These are phyloP conservation scores for Apiosordaria backusii DNA, from an alignment of 495 filamentous ascomycete species.

Conservation along the genomic window DNA sequence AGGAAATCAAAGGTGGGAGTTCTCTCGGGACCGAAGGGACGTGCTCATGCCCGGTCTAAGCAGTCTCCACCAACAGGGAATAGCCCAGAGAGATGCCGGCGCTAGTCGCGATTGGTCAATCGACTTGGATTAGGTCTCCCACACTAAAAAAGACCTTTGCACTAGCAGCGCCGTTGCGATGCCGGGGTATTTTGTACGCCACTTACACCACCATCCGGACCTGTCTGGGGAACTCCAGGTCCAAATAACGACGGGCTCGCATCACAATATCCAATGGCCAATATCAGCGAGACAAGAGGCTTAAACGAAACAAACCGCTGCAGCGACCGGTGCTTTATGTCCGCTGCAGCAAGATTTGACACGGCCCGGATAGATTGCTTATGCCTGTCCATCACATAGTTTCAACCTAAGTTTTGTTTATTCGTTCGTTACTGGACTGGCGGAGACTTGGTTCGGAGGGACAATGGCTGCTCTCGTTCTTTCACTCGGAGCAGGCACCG, in stretches of 20 bases:
- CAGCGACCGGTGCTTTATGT: constrained; percentile 11
- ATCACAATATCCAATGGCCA: background rate
- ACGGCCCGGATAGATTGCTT: constrained; percentile 30
- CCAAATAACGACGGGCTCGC: constrained; percentile 11
- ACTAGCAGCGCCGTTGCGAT: background rate
- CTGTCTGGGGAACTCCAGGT: constrained; percentile 29
- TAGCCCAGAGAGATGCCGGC: background rate
- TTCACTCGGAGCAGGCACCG: background rate
- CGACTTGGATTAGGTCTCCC: background rate
- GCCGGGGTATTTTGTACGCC: constrained; percentile 13
- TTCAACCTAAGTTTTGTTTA: background rate
- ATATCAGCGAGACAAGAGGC: constrained; percentile 8
- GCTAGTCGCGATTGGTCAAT: constrained; percentile 3
- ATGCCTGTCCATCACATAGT: background rate
- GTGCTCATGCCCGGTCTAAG: constrained; percentile 1
- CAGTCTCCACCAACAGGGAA: background rate
- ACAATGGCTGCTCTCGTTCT: background rate
- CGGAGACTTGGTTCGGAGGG: background rate
- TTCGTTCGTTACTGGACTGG: background rate
- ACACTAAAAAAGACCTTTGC: constrained; percentile 12
- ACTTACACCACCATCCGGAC: constrained; percentile 12
- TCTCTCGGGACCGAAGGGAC: constrained; percentile 6
- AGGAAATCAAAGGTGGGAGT: background rate
- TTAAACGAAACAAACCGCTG: background rate
- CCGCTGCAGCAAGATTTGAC: constrained; percentile 24